A percentile compares a stretch with the other conserved stretches of the same genome.
These are phyloP conservation scores for Beta macrorhiza DNA, from an alignment of 179 eudicot genomes.

Conservation along the genomic window DNA sequence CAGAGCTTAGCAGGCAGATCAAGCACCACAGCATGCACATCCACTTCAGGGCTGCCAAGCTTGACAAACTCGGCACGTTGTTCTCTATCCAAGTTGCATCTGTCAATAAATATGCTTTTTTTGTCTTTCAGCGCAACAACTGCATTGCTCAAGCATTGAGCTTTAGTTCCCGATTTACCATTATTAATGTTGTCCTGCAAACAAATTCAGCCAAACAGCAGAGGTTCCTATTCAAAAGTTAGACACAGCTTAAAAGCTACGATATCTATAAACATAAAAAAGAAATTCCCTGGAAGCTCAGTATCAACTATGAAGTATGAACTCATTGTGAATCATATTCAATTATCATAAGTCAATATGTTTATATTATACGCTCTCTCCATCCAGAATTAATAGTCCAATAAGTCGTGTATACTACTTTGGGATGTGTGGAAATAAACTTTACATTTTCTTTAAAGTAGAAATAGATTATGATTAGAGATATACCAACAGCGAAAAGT, in stretches of 20 bases:
- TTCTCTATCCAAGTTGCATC: conserved; percentile 85
- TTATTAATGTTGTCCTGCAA: conserved; percentile 79
- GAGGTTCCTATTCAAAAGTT: conserved; percentile 1
- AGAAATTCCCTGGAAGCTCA: conserved; percentile 5
- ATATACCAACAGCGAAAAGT: not conserved
- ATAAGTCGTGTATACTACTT: no score
- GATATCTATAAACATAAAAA: not conserved
- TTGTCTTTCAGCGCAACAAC: conserved; percentile 65
- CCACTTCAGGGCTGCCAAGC: conserved; percentile 55
- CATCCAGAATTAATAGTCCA: no score
- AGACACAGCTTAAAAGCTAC: not conserved
- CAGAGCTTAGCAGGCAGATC: conserved; percentile 94
- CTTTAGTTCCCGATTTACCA: conserved; percentile 84
- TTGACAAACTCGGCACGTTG: conserved; percentile 85
- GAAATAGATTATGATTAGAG: no score
- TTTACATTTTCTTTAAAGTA: no score
- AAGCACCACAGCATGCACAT: conserved; percentile 84
- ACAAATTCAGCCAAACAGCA: conserved; percentile 4
- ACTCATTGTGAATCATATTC: not conserved
- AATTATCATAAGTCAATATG: not conserved
- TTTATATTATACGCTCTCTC: no score
- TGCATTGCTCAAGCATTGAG: conserved; percentile 66
- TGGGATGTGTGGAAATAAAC: no score
- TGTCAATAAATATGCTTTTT: conserved; percentile 75
- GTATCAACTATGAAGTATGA: not conserved